Percentiles rank a stretch among this genome's conserved stretches.
Evolutionary conservation across 345 rosid species (phyloP).

Genomic region (Limnanthes douglasii): DNA sequence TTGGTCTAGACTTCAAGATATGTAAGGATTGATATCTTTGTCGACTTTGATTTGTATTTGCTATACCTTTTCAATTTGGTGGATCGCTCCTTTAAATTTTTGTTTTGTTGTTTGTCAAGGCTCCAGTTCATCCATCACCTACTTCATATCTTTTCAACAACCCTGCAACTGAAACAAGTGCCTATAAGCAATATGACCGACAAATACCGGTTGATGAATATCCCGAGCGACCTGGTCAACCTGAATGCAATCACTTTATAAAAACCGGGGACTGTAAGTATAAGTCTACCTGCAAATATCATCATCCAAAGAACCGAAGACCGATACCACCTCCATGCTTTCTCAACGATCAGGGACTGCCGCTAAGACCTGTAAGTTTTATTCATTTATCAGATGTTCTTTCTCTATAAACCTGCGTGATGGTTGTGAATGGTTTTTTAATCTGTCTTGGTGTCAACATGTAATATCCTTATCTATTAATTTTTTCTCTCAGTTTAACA

Average conservation of each 20-base stretch:
- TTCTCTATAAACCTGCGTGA: no score
- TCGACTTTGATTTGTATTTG: no score
- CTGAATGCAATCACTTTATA: constrained; percentile 68
- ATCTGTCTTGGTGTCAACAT: no score
- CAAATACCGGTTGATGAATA: constrained; percentile 49
- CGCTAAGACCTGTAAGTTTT: constrained; percentile 87
- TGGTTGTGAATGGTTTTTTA: no score
- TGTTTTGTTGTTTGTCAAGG: constrained; percentile 31
- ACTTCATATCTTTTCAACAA: constrained; percentile 31
- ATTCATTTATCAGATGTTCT: constrained; percentile 3
- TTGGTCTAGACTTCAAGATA: no score
- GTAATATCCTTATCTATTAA: no score
- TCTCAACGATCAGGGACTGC: constrained; percentile 88
- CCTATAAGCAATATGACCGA: constrained; percentile 37
- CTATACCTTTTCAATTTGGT: constrained; percentile 1
- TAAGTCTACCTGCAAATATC: constrained; percentile 78
- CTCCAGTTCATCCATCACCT: constrained; percentile 37
- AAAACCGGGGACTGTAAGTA: constrained; percentile 96
- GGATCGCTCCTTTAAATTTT: not conserved
- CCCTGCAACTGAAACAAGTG: constrained; percentile 25
- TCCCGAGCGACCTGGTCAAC: constrained; percentile 94
- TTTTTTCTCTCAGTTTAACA: no score
- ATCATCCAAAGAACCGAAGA: constrained; percentile 65
- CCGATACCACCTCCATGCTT: constrained; percentile 34
- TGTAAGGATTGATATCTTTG: no score